A percentile compares a stretch with the other conserved stretches of the same genome.
Evolutionary conservation across 192 early-diverging fungal genomes (phyloP).

Genomic region (Mortierella claussenii): DNA sequence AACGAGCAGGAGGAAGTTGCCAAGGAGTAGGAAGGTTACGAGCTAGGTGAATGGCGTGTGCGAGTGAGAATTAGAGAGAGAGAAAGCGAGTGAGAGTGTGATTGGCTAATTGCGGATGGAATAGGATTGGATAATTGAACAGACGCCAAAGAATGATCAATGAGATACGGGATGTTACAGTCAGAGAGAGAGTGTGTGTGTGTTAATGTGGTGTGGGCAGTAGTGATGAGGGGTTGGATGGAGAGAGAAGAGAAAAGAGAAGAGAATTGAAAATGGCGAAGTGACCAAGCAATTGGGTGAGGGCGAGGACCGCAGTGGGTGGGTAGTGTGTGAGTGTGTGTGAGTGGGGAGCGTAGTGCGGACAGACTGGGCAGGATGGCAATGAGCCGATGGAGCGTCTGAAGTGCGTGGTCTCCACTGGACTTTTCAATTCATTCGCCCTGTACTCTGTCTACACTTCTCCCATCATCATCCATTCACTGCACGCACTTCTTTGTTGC

Average conservation of each 20-base stretch:
- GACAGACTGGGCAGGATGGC: not conserved
- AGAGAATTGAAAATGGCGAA: too few relatives aligned
- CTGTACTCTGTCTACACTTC: too few relatives aligned
- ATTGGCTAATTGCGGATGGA: slow-evolving; percentile 7
- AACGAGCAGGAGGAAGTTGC: not conserved
- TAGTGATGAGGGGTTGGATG: too few relatives aligned
- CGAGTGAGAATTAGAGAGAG: not conserved
- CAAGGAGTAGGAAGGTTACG: not conserved
- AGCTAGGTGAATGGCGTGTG: not conserved
- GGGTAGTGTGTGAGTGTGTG: not conserved
- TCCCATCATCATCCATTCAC: too few relatives aligned
- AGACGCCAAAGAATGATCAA: not conserved
- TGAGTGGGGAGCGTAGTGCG: not conserved
- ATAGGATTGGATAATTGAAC: not conserved
- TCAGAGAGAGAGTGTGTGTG: not conserved
- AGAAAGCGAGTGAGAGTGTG: too few relatives aligned
- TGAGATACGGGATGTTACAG: too few relatives aligned
- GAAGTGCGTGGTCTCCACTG: too few relatives aligned
- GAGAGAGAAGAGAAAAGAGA: not conserved
- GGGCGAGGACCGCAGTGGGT: too few relatives aligned
- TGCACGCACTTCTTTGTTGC: too few relatives aligned
- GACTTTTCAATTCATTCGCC: too few relatives aligned
- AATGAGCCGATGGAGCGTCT: too few relatives aligned
- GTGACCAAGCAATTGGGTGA: too few relatives aligned
- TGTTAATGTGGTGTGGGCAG: not conserved